Percentiles rank a stretch among this genome's conserved stretches.
Evolutionary conservation across 148 eudicot species (phyloP).

Genomic region (Dianthus caryophyllus): DNA sequence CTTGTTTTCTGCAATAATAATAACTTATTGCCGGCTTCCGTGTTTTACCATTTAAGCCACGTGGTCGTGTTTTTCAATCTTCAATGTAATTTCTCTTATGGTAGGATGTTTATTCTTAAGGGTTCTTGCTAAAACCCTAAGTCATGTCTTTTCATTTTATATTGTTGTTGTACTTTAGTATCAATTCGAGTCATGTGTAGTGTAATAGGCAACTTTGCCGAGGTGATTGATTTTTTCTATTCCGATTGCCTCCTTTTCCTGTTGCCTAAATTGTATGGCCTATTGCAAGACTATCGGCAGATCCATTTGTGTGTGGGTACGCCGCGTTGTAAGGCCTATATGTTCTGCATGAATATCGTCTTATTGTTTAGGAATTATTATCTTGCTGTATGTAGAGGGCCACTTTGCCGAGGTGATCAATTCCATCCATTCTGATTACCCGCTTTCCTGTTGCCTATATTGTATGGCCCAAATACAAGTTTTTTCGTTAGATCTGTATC

Average conservation of each 20-base stretch:
- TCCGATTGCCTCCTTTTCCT: constrained; percentile 24
- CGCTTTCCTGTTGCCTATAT: constrained; percentile 24
- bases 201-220: constrained; percentile 16
- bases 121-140: no score
- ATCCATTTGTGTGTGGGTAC: background rate
- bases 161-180: no score
- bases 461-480: background rate
- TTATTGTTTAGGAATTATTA: background rate
- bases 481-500: background rate
- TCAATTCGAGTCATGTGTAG: background rate
- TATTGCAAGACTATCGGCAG: background rate
- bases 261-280: background rate
- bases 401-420: constrained; percentile 20
- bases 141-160: no score
- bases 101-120: no score
- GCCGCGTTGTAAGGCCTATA: constrained; percentile 3
- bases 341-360: no score
- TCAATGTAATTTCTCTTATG: no score
- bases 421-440: constrained; percentile 3
- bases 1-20: no score
- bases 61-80: no score
- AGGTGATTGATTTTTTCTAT: background rate
- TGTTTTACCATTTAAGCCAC: no score
- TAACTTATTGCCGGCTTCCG: no score
- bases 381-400: background rate